Evolutionary conservation across 768 basidiomycete species (phyloP).

Genomic region (Phallus indusiatus): DNA sequence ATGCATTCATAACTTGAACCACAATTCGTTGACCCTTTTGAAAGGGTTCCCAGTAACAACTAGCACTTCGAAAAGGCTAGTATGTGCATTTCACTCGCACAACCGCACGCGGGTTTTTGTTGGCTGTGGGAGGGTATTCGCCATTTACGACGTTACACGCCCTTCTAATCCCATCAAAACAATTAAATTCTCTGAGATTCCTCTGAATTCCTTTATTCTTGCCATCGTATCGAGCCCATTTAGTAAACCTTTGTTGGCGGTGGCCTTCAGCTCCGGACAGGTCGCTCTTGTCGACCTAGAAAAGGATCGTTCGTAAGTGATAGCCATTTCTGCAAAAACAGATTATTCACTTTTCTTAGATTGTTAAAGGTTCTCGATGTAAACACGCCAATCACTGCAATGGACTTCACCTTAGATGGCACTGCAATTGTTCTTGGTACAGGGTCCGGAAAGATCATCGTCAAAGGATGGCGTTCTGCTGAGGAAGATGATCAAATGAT

Average conservation of each 20-base stretch:
- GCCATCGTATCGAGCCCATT: slow-evolving; percentile 61
- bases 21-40: slow-evolving; percentile 44
- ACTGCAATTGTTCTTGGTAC: slow-evolving; percentile 59
- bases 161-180: slow-evolving; percentile 47
- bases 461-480: slow-evolving; percentile 53
- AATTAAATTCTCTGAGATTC: slow-evolving; percentile 34
- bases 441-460: slow-evolving; percentile 49
- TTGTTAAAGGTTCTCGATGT: slow-evolving; percentile 50
- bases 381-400: slow-evolving; percentile 45
- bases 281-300: slow-evolving; percentile 61
- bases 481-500: slow-evolving; percentile 56
- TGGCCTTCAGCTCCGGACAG: slow-evolving; percentile 42
- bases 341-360: slow-evolving; percentile 23
- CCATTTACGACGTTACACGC: slow-evolving; percentile 50
- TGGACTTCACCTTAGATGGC: slow-evolving; percentile 62
- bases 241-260: slow-evolving; percentile 62
- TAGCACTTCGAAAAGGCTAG: slow-evolving; percentile 24
- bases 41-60: slow-evolving; percentile 37
- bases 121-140: slow-evolving; percentile 33
- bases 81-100: slow-evolving; percentile 54
- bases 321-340: background rate
- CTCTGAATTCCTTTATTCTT: slow-evolving; percentile 37
- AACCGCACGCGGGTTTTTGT: slow-evolving; percentile 32
- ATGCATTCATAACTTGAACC: slow-evolving; percentile 51
- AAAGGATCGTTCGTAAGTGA: slow-evolving; percentile 58